phyloP scores from a whole-genome alignment of 352 stramenopile genomes.

The Phytophthora ramorum region DNA sequence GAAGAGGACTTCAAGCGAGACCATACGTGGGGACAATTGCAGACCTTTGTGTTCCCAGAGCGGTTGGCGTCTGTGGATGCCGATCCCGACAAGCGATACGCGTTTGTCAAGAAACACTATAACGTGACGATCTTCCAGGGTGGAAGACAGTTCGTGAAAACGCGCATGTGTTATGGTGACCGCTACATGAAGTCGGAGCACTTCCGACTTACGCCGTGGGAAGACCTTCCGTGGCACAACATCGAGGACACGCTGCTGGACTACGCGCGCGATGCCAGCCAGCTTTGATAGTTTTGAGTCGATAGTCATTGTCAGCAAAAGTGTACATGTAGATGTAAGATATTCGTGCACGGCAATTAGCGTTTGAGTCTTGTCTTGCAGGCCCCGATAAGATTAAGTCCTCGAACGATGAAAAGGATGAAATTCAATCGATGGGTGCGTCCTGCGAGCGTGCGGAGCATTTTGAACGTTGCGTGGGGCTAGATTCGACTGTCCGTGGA shows the following conservation, averaged over 20 bases:
- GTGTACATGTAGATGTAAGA: constrained; percentile 2
- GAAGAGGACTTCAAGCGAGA: constrained; percentile 33
- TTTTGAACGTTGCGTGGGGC: too few relatives aligned
- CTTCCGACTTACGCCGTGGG: constrained; percentile 31
- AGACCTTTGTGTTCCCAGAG: constrained; percentile 33
- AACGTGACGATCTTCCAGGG: constrained; percentile 33
- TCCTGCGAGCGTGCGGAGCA: too few relatives aligned
- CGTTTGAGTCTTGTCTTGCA: neutral
- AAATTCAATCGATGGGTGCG: too few relatives aligned
- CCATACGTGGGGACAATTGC: constrained; percentile 37
- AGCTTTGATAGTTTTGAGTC: constrained; percentile 20
- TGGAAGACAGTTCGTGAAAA: constrained; percentile 32
- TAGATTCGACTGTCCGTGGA: too few relatives aligned
- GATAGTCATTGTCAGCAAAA: neutral
- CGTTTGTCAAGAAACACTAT: constrained; percentile 30
- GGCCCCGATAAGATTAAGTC: too few relatives aligned
- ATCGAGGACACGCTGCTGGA: constrained; percentile 34
- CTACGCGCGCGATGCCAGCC: constrained; percentile 30
- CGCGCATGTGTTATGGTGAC: constrained; percentile 41
- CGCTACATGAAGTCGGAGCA: constrained; percentile 26
- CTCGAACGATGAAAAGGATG: too few relatives aligned
- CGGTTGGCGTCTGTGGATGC: constrained; percentile 24
- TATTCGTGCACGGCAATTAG: neutral
- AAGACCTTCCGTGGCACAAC: constrained; percentile 31
- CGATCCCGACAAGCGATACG: constrained; percentile 23